These are phyloP conservation scores for Rossbeevera mucosa DNA, from an alignment of 768 basidiomycete genomes.

Conservation along the genomic window DNA sequence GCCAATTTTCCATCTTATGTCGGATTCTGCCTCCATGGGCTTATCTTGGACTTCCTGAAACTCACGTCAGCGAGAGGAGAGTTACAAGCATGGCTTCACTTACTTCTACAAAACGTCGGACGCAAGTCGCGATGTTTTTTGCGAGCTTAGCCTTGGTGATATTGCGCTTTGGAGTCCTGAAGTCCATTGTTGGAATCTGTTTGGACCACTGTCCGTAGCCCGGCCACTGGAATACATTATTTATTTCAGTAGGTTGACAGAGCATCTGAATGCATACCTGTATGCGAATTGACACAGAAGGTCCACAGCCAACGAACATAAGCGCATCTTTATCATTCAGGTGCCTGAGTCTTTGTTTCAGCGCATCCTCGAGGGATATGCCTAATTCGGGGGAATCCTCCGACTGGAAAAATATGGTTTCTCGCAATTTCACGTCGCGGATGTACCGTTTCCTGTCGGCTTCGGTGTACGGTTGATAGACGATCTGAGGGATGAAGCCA, in stretches of 20 bases:
- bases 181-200: slow-evolving; percentile 81
- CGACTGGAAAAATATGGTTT: slow-evolving; percentile 60
- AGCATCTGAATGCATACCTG: slow-evolving; percentile 43
- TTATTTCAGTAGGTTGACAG: background rate
- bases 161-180: slow-evolving; percentile 70
- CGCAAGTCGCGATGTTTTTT: slow-evolving; percentile 75
- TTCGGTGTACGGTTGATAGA: slow-evolving; percentile 74
- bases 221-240: slow-evolving; percentile 54
- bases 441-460: slow-evolving; percentile 76
- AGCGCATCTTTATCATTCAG: slow-evolving; percentile 55
- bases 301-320: slow-evolving; percentile 70
- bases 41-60: slow-evolving; percentile 45
- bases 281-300: slow-evolving; percentile 74
- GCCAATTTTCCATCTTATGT: slow-evolving; percentile 62
- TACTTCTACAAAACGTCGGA: slow-evolving; percentile 64
- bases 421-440: slow-evolving; percentile 59
- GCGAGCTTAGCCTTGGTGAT: slow-evolving; percentile 75
- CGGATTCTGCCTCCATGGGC: slow-evolving; percentile 61
- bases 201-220: slow-evolving; percentile 74
- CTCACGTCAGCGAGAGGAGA: slow-evolving; percentile 4
- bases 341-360: slow-evolving; percentile 54
- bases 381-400: slow-evolving; percentile 54
- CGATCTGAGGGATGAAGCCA: slow-evolving; percentile 62
- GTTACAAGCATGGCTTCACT: slow-evolving; percentile 8
- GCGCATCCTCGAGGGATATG: slow-evolving; percentile 58